Conservation (phyloP, 1,139 yeast species). For the Candida freyschussii region DNA sequence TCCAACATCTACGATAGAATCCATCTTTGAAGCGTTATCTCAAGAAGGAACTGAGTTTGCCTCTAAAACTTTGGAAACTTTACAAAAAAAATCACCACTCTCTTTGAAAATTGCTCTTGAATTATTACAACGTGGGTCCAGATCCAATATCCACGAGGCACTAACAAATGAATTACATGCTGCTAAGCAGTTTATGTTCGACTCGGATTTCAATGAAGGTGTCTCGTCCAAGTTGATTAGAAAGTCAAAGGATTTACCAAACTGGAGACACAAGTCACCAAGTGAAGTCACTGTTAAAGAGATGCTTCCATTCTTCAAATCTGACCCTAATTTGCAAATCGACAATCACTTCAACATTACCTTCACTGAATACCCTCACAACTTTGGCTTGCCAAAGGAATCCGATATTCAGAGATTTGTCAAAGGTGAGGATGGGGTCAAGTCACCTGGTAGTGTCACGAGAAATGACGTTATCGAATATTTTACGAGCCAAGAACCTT, state of each 20-base stretch:
- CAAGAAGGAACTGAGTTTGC: constrained; percentile 49
- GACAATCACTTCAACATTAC: constrained; percentile 45
- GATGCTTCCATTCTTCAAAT: constrained; percentile 23
- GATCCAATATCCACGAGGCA: constrained; percentile 58
- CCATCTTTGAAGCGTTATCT: constrained; percentile 52
- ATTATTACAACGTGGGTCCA: constrained; percentile 58
- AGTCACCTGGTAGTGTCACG: constrained; percentile 7
- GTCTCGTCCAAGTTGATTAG: constrained; percentile 66
- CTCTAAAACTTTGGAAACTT: constrained; percentile 46
- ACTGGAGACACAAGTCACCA: constrained; percentile 34
- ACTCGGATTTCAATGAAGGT: constrained; percentile 60
- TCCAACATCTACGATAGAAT: constrained; percentile 47
- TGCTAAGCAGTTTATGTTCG: constrained; percentile 71
- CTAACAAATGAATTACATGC: constrained; percentile 69
- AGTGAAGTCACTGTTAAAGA: constrained; percentile 29
- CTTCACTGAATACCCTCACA: constrained; percentile 63
- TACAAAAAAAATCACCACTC: constrained; percentile 60
- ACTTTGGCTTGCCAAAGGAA: constrained; percentile 70
- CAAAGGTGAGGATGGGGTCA: constrained; percentile 11
- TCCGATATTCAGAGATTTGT: constrained; percentile 19
- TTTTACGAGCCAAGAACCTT: constrained; percentile 13
- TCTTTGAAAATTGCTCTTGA: constrained; percentile 72
- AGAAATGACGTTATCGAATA: constrained; percentile 17
- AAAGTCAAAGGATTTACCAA: constrained; percentile 53
- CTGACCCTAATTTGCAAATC: constrained; percentile 28